phyloP scores from a whole-genome alignment of 768 basidiomycete species.

The Omphalotus guepiniiformis region DNA sequence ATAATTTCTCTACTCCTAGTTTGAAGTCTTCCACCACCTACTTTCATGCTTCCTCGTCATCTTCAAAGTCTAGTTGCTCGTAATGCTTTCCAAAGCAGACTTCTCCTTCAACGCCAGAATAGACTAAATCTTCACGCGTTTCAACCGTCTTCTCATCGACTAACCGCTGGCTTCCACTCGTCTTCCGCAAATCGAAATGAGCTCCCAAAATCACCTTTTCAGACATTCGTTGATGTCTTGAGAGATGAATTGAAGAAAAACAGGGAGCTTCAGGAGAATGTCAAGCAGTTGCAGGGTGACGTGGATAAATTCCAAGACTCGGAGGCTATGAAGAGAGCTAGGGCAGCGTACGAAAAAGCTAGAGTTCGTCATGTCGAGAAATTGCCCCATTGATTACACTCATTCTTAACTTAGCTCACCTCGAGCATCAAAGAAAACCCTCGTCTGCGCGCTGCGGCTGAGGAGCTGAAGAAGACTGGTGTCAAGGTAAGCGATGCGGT shows the following conservation, averaged over 20 bases:
- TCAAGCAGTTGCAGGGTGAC: slow-evolving; percentile 96
- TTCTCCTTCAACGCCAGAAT: too few relatives aligned
- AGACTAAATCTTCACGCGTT: too few relatives aligned
- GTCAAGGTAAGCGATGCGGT: slow-evolving; percentile 94
- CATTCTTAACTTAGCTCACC: slow-evolving; percentile 54
- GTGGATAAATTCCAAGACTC: slow-evolving; percentile 97
- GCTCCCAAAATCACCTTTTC: slow-evolving; percentile 86
- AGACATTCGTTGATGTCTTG: slow-evolving; percentile 93
- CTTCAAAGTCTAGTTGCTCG: too few relatives aligned
- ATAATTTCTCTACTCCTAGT: too few relatives aligned
- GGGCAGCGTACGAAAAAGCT: slow-evolving; percentile 90
- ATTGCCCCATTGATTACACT: slow-evolving; percentile 5
- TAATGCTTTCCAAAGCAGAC: too few relatives aligned
- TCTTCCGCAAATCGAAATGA: slow-evolving; percentile 60
- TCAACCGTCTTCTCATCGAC: too few relatives aligned
- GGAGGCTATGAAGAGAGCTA: slow-evolving; percentile 89
- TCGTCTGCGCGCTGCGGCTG: slow-evolving; percentile 83
- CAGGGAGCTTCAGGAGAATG: slow-evolving; percentile 91
- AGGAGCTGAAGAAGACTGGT: slow-evolving; percentile 86
- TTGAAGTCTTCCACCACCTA: too few relatives aligned
- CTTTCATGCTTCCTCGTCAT: too few relatives aligned
- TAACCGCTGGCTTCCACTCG: slow-evolving; percentile 65
- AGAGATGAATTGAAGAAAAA: slow-evolving; percentile 92
- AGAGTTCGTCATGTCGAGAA: too few relatives aligned
- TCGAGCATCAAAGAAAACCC: slow-evolving; percentile 98